Base-by-base conservation (phyloP, 2,329 filamentous ascomycete genomes). In the Phialemoniopsis sp. region DNA sequence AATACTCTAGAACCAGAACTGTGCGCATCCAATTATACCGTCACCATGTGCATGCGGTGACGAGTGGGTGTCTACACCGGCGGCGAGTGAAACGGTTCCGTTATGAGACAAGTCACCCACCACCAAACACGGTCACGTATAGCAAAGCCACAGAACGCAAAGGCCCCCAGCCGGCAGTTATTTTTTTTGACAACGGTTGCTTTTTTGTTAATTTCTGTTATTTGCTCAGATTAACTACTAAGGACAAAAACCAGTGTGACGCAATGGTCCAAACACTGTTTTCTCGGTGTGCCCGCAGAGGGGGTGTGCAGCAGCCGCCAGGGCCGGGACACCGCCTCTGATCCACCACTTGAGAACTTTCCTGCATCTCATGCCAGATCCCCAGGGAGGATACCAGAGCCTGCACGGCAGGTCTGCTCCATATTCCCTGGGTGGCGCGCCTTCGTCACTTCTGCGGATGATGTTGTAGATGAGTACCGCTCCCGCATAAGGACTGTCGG, bases 211-310 rank as follows among this genome's bases (percentile, higher is more conserved):
- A 14, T 21, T 38, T 43, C 40, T 39, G 33, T 38, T 21, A 31
- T 49, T n/a, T 57, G 51, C 59, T 65, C 52, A 51, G 40, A 66
- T 67, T 64, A 67, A 63, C 60, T 67, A 66, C 56, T 66, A 66
- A 51, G 49, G 61, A 58, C 58, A 63, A 53, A 47, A 51, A 33
- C 19, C 32, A 34, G 26, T 34, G 21, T 15, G 26, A 34, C 12
- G 29, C 32, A 30, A 14, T 17, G 32, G 18, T 8, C 31, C 21
- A 26, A n/a, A 26, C 21, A 26, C 21, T 26, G 21, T 26, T 26
- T n/a, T 26, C 21, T 26, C 21, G 21, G 19, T 21, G 28, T 38
- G 21, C 34, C 28, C 34, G 33, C 34, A 36, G 38, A 58, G 54
- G 59, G 55, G 55, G 52, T 55, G 51, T 42, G 48, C 53, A 53